These are phyloP conservation scores for Trichoderma sp. DNA, from an alignment of 2,329 filamentous ascomycete species.

Conservation along the genomic window DNA sequence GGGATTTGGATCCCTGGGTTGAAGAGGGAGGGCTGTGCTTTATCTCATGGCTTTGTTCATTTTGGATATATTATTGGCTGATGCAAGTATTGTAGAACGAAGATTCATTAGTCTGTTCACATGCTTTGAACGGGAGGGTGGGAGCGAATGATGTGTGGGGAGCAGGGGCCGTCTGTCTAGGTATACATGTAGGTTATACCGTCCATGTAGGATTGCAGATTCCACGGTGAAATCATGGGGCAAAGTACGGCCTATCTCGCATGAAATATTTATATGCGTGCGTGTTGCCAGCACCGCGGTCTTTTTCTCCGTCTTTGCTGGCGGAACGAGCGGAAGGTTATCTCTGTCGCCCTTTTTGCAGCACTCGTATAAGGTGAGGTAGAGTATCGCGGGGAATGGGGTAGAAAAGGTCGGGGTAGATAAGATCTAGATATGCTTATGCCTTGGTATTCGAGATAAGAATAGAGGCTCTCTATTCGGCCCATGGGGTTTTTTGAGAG, in stretches of 20 bases:
- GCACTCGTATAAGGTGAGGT: not conserved
- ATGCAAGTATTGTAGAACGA: not conserved
- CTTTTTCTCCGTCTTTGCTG: not conserved
- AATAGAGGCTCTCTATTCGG: not conserved
- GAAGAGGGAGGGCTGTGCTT: not conserved
- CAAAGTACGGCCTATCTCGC: slow-evolving; percentile 11
- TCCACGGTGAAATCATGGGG: slow-evolving; percentile 2
- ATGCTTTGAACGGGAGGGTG: not conserved
- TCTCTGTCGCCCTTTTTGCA: not conserved
- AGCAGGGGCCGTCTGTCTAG: not conserved
- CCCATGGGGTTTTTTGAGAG: not conserved
- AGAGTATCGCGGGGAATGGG: not conserved
- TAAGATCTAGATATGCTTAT: slow-evolving; percentile 7
- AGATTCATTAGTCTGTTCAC: not conserved
- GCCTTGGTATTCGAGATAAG: not conserved
- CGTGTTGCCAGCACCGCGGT: not conserved
- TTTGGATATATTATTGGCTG: not conserved
- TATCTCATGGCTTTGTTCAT: not conserved
- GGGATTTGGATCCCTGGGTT: not conserved
- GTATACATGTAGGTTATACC: not conserved
- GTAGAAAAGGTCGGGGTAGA: not conserved
- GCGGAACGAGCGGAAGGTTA: slow-evolving; percentile 14
- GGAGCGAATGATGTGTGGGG: not conserved
- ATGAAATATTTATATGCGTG: not conserved
- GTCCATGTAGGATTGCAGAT: not conserved